Conservation (phyloP, 1,139 yeast species). For the Saccharomycopsis crataegensis region DNA sequence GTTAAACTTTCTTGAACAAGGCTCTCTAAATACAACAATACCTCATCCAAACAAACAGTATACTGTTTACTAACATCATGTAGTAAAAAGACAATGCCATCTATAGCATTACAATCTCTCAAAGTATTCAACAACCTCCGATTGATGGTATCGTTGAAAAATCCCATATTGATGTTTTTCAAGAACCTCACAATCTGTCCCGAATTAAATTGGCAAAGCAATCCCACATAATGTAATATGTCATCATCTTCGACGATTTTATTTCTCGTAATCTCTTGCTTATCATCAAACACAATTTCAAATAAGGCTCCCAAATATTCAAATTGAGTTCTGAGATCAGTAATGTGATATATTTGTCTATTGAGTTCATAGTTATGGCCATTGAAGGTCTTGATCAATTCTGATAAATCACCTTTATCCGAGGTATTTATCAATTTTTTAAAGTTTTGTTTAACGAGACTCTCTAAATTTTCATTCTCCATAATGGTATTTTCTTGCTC, state of each 20-base stretch:
- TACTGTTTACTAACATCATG: constrained; percentile 24
- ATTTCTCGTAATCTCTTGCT: background rate
- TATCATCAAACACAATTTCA: background rate
- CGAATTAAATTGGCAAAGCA: constrained; percentile 25
- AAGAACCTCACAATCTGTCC: background rate
- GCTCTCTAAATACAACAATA: constrained; percentile 26
- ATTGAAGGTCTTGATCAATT: constrained; percentile 34
- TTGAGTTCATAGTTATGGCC: constrained; percentile 36
- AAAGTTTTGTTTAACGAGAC: constrained; percentile 35
- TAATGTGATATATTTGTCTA: constrained; percentile 29
- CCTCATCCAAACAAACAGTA: constrained; percentile 28
- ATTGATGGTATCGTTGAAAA: background rate
- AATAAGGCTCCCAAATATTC: constrained; percentile 20
- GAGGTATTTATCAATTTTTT: constrained; percentile 24
- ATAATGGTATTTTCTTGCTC: constrained; percentile 21
- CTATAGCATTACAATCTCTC: constrained; percentile 27
- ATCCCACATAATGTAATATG: constrained; percentile 28
- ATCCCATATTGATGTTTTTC: background rate
- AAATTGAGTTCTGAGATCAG: constrained; percentile 25
- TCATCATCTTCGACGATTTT: background rate
- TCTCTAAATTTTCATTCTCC: constrained; percentile 27
- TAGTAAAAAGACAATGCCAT: constrained; percentile 31
- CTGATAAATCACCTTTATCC: constrained; percentile 28
- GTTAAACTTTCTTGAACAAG: constrained; percentile 18
- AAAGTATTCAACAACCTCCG: constrained; percentile 21